Evolutionary conservation across 306 rosid species (phyloP).

Genomic region (Prunus fruticosa): DNA sequence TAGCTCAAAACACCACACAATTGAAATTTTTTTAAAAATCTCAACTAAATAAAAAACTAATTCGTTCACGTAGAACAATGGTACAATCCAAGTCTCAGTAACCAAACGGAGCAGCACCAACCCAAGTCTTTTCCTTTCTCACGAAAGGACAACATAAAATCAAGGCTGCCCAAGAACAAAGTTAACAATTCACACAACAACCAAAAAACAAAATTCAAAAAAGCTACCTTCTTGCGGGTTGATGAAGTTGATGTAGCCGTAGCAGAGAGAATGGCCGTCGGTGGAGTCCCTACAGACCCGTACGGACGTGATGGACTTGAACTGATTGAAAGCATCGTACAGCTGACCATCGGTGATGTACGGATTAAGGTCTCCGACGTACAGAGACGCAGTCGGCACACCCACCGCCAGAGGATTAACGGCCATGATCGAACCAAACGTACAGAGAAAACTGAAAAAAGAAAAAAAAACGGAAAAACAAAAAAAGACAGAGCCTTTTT

Average conservation of each 20-base stretch:
- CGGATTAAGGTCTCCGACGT: constrained; percentile 83
- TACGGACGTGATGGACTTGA: constrained; percentile 51
- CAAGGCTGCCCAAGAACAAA: constrained; percentile 11
- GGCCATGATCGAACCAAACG: constrained; percentile 39
- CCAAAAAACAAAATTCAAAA: background rate
- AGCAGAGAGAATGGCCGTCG: constrained; percentile 68
- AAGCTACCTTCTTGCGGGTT: constrained; percentile 58
- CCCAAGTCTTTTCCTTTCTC: background rate
- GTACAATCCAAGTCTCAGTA: background rate
- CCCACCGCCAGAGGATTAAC: constrained; percentile 32
- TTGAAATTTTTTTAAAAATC: background rate
- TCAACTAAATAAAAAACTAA: background rate
- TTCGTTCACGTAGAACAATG: too few relatives aligned
- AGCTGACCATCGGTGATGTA: constrained; percentile 53
- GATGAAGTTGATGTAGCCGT: constrained; percentile 76
- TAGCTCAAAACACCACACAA: background rate
- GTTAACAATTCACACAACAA: background rate
- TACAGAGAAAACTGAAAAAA: background rate
- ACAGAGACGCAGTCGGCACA: constrained; percentile 54
- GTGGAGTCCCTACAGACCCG: constrained; percentile 60
- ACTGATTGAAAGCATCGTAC: constrained; percentile 51
- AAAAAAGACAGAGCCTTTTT: background rate
- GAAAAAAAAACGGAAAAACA: background rate
- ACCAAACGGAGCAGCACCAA: constrained; percentile 1
- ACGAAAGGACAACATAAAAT: background rate